Conservation (phyloP, 179 eudicot genomes). For the Beta macrorhiza region DNA sequence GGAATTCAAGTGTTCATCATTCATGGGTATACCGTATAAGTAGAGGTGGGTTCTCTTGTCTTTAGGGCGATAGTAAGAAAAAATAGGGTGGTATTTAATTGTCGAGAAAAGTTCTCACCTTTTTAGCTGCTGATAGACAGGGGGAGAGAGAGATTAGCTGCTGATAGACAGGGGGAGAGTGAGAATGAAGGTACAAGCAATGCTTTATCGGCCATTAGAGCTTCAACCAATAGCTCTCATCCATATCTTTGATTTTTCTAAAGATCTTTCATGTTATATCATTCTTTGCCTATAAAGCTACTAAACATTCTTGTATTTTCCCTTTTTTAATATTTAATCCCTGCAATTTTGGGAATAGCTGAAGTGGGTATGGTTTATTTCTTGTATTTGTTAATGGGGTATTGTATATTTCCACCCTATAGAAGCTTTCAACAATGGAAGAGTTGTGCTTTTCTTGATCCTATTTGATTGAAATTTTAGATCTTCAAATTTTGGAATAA, state of each 20-base stretch:
- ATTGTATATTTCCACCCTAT: constrained; percentile 10
- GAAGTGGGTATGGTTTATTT: constrained; percentile 18
- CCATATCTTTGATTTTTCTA: constrained; percentile 17
- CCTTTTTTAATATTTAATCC: constrained; percentile 27
- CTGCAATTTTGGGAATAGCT: constrained; percentile 30
- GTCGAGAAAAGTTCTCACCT: constrained; percentile 20
- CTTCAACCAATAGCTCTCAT: constrained; percentile 42
- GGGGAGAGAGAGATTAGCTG: too few relatives aligned
- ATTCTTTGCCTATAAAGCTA: constrained; percentile 17
- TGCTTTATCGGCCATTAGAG: constrained; percentile 83
- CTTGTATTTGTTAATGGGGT: constrained; percentile 1
- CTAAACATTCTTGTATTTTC: constrained; percentile 12
- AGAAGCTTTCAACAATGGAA: constrained; percentile 25
- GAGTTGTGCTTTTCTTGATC: constrained; percentile 19
- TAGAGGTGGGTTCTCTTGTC: too few relatives aligned
- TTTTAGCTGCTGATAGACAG: too few relatives aligned
- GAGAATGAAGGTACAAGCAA: constrained; percentile 33
- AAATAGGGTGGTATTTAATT: too few relatives aligned
- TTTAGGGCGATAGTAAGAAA: too few relatives aligned
- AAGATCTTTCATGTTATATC: constrained; percentile 8
- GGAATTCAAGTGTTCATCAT: too few relatives aligned
- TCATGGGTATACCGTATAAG: too few relatives aligned
- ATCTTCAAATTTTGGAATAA: constrained; percentile 13
- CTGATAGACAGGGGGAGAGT: constrained; percentile 12
- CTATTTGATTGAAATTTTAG: background rate